Evolutionary conservation across 2,329 filamentous ascomycete species (phyloP), one percentile per base, ranked within the genome.

Genomic region (Knoxdaviesia proteae): DNA sequence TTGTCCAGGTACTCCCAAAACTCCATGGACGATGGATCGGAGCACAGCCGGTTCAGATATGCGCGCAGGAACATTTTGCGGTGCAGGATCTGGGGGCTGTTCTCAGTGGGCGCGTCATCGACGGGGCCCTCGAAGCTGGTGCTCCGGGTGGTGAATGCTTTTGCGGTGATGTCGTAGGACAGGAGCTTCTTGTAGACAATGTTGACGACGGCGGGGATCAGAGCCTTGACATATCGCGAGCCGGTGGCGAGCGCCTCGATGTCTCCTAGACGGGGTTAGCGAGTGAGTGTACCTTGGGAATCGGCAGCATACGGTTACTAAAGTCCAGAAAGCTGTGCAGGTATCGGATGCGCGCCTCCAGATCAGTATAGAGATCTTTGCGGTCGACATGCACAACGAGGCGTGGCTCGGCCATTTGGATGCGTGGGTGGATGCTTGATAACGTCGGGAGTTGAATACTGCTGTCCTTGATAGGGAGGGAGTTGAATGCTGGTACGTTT

Each of bases 1-100:
- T 87, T 87, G 61, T 87, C 79, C 39, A 88, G 63, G 54, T 88
- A 88, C 52, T 80, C 73, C 81, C 82, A 88, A 56, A 84, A 84
- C 47, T 83, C 76, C 67, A 82, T 75, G 48, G 72, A 74, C 39
- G 72, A 77, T 0, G 79, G 79, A 52, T 87, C 81, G 5, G 75
- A 77, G 56, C 81, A 84, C 34, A 88, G 61, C 56, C 77, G 80
- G 46, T 69, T 74, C 33, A 88, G 63, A 50, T 87, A 88, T 41
- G 79, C 81, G n/a, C 79, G 64, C 42, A 77, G 57, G 53, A 87
- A 86, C 66, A 80, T 77, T 63, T 87, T 87, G 47, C 82, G 70
- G 53, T 84, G 72, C 50, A 77, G 57, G 49, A 88, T 84, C 56
- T 84, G 78, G 1, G 80, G 80, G 48, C 76, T 79, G 47, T 80